These are phyloP conservation scores for Piloderma croceum DNA, from an alignment of 768 basidiomycete genomes.

Conservation along the genomic window DNA sequence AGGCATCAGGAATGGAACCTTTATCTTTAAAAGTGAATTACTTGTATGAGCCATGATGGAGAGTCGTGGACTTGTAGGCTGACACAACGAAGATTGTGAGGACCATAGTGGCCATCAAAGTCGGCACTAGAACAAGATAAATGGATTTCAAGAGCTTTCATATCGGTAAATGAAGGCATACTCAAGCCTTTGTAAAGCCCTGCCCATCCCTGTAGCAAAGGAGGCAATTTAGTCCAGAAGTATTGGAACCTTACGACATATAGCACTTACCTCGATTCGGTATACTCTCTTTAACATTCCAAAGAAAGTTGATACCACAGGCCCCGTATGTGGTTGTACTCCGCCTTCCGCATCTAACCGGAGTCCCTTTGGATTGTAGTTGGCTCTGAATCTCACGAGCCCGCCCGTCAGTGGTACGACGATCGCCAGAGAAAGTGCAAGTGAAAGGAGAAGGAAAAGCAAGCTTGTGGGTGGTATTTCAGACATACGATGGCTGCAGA, in stretches of 20 bases:
- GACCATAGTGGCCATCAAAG: slow-evolving; percentile 43
- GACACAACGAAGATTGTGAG: slow-evolving; percentile 54
- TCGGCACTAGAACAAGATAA: slow-evolving; percentile 32
- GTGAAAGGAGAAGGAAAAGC: slow-evolving; percentile 38
- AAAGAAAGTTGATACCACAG: slow-evolving; percentile 71
- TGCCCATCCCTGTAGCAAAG: slow-evolving; percentile 45
- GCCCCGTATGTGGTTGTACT: slow-evolving; percentile 71
- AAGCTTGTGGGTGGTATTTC: no score
- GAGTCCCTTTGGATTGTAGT: slow-evolving; percentile 82
- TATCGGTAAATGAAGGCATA: slow-evolving; percentile 28
- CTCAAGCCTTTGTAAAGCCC: slow-evolving; percentile 82
- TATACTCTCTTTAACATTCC: slow-evolving; percentile 69
- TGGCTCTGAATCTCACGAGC: slow-evolving; percentile 72
- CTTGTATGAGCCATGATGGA: slow-evolving; percentile 63
- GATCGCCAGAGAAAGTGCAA: slow-evolving; percentile 49
- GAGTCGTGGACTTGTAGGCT: slow-evolving; percentile 51
- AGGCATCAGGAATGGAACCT: no score
- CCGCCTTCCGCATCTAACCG: slow-evolving; percentile 74
- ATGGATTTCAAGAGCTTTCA: no score
- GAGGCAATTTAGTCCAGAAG: slow-evolving; percentile 1
- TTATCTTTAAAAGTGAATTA: no score
- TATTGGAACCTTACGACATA: not conserved
- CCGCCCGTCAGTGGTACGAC: slow-evolving; percentile 62
- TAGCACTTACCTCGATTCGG: slow-evolving; percentile 61
- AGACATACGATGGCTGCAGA: not conserved